Base-by-base conservation (phyloP, 2,329 filamentous ascomycete genomes). In the Colletotrichum graminicola region DNA sequence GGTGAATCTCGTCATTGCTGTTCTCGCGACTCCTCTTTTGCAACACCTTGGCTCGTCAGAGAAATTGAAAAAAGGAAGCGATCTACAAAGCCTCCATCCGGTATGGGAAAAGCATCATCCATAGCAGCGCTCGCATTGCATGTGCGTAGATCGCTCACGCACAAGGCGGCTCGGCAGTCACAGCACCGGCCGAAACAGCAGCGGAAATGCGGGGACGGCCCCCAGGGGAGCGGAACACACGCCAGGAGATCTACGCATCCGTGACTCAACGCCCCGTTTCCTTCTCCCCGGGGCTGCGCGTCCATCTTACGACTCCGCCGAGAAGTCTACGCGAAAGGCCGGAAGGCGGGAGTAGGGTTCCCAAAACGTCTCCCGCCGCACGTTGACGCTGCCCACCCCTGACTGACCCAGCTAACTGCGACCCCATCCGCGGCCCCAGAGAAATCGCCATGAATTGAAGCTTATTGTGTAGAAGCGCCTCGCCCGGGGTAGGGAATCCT, bases 311-410 rank as follows among this genome's bases (percentile, higher is more conserved):
- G 32, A 39, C 1, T 18, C 21, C n/a, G 21, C 34, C 34, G n/a
- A 56, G 14, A 39, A 21, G 32, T 16, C 32, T 39, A 18, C 32
- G 10, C 32, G 34, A 16, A 32, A 7, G 39, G 45, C 16, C 60
- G 49, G 39, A 34, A 56, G n/a, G 29, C 26, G 3, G 23, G 14
- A 41, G 29, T 39, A 55, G 39, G 61, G 52, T 41, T 66, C 34
- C 62, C 62, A 60, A 69, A 69, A 66, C 67, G 60, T 36, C 45
- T 54, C 34, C 55, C 62, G 62, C 67, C 60, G 47, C 67, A 69
- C 26, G 43, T 57, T 6, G 23, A 36, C 26, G 8, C 7, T 11
- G 36, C 54, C 45, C 10, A 41, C 34, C n/a, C n/a, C n/a, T 39
- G 45, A 47, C 45, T 57, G 54, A 10, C 54, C 54, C 21, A 16